phyloP scores from a whole-genome alignment of 768 basidiomycete species.

The Termitomyces bulborhizus region DNA sequence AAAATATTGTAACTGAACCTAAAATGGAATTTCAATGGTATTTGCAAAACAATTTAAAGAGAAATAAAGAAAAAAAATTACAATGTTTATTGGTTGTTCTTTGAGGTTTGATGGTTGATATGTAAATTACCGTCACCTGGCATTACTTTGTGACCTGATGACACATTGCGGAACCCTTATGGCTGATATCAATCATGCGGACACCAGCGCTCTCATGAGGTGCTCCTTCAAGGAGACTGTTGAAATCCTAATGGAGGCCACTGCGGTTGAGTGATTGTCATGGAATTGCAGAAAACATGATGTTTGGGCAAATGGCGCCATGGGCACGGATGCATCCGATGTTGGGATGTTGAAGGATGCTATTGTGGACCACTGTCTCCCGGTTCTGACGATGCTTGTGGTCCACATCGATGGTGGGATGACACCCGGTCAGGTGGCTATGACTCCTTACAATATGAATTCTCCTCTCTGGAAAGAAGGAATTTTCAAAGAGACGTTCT shows the following conservation, averaged over 20 bases:
- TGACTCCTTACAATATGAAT: constrained; percentile 95
- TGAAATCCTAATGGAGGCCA: constrained; percentile 98
- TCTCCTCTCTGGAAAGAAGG: constrained; percentile 80
- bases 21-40: too few species aligned
- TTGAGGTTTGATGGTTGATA: constrained; percentile 89
- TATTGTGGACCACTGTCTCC: constrained; percentile 91
- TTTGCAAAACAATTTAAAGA: too few species aligned
- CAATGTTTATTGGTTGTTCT: too few species aligned
- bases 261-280: constrained; percentile 97
- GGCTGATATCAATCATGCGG: constrained; percentile 98
- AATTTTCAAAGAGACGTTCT: constrained; percentile 80
- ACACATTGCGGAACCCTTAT: constrained; percentile 91
- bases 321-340: constrained; percentile 97
- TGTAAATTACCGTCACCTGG: constrained; percentile 97
- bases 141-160: constrained; percentile 97
- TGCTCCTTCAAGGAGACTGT: constrained; percentile 99
- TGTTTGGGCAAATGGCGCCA: constrained; percentile 98
- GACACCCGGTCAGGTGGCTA: constrained; percentile 86
- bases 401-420: constrained; percentile 82
- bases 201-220: constrained; percentile 97
- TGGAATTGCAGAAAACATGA: constrained; percentile 97
- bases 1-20: too few species aligned
- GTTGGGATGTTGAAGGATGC: constrained; percentile 99
- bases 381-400: constrained; percentile 74
- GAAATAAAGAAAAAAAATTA: too few species aligned